Evolutionary conservation across 371 early-diverging fungal species (phyloP), one percentile per base, ranked within the genome.

Genomic region (Mortierella sp.): DNA sequence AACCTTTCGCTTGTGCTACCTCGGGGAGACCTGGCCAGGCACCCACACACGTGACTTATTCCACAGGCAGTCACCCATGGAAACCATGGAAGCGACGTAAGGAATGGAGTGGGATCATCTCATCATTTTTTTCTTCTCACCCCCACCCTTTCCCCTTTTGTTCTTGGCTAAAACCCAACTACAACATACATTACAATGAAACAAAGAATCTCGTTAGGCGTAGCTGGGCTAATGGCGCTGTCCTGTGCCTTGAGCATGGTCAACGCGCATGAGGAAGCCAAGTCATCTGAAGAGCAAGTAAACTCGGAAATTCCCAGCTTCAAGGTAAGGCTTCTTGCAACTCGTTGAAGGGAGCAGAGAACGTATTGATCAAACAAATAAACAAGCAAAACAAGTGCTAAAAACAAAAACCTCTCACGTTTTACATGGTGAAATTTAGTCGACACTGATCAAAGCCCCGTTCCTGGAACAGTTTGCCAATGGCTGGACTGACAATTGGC

Each of bases 401-500:
- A 23, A 40, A 15, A 40, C 40, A 8, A 49, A 22, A 49, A 13
- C 23, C 49, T n/a, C 1, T 49, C 19, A 49, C n/a, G 7, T 22
- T n/a, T 23, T 49, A n/a, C n/a, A n/a, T n/a, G n/a, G n/a, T n/a
- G n/a, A 23, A 22, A 17, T 22, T 23, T 57, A 85, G 85, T 62
- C 75, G 32, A 76, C 75, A 13, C 69, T 78, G 0, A 76, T 91
- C 75, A 81, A 73, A 28, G 91, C 86, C 37, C 85, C 86, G 1
- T 88, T 94, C 72, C 76, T 93, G 70, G 95, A 95, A 83, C 95
- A 95, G 73, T 95, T 94, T 75, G 69, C 83, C 1, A 66, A 83
- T 23, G 86, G 72, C 32, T 86, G 88, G 82, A 61, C 68, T 17
- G 75, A 83, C 17, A 86, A 86, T 37, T 95, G 95, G 95, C 84